These are phyloP conservation scores for Alternaria conjuncta DNA, from an alignment of 2,329 filamentous ascomycete species.

Conservation along the genomic window DNA sequence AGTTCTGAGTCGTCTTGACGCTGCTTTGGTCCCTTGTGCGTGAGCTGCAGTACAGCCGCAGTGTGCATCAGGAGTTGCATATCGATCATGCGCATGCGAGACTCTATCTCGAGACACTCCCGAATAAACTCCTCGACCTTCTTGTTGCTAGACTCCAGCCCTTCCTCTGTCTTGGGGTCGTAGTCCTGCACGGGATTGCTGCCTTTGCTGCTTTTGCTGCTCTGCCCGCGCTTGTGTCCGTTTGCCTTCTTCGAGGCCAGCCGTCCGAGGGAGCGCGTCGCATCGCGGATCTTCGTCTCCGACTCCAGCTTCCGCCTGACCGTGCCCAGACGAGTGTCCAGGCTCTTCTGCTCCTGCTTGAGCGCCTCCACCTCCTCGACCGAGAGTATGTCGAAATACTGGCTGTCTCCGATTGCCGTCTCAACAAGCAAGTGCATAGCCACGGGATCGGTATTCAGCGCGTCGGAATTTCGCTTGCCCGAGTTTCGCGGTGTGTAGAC, in stretches of 20 bases:
- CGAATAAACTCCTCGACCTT: slow-evolving; percentile 86
- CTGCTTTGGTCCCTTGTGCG: slow-evolving; percentile 76
- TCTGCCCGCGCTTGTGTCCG: slow-evolving; percentile 58
- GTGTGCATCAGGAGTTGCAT: slow-evolving; percentile 84
- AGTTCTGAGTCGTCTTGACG: slow-evolving; percentile 56
- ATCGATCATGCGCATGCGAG: slow-evolving; percentile 74
- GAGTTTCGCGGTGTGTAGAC: slow-evolving; percentile 37
- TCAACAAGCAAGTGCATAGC: slow-evolving; percentile 92
- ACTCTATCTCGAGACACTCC: slow-evolving; percentile 81
- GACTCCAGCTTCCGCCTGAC: slow-evolving; percentile 83
- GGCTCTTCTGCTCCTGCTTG: slow-evolving; percentile 81
- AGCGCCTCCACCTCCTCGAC: slow-evolving; percentile 90
- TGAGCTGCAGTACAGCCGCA: slow-evolving; percentile 88
- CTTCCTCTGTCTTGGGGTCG: slow-evolving; percentile 68
- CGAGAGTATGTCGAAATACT: slow-evolving; percentile 81
- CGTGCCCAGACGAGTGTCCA: slow-evolving; percentile 80
- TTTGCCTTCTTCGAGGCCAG: slow-evolving; percentile 70
- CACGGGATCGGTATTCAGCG: slow-evolving; percentile 63
- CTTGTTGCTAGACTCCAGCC: slow-evolving; percentile 74
- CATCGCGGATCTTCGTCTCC: slow-evolving; percentile 93
- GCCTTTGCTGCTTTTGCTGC: slow-evolving; percentile 59
- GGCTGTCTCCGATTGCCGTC: slow-evolving; percentile 89
- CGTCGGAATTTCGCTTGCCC: slow-evolving; percentile 38
- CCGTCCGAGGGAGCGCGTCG: slow-evolving; percentile 82
- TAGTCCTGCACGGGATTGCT: slow-evolving; percentile 31